Conservation (phyloP, 805 yeast genomes). For the Metschnikowia gelsemii region DNA sequence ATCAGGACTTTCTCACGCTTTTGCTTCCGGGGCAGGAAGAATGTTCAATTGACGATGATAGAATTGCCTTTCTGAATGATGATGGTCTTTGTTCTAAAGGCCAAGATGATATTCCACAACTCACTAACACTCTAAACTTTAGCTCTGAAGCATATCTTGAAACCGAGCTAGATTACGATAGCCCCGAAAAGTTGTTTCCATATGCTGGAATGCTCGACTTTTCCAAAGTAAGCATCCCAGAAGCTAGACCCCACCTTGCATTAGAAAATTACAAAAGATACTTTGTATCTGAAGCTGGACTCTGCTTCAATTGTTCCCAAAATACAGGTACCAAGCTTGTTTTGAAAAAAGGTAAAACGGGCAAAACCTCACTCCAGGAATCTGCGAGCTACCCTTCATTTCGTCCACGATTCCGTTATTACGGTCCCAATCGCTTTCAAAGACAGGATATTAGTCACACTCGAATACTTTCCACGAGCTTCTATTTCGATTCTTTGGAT, state of each 20-base stretch:
- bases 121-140: no score
- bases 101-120: no score
- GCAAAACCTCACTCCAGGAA: background rate
- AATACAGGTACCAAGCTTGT: background rate
- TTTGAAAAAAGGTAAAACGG: background rate
- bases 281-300: background rate
- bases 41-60: no score
- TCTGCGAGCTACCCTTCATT: background rate
- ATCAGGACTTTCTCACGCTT: no score
- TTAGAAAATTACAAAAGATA: no score
- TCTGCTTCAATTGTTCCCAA: background rate
- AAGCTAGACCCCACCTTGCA: background rate
- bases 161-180: background rate
- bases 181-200: conserved; percentile 6
- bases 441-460: conserved; percentile 2
- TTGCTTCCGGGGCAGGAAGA: no score
- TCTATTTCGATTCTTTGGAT: background rate
- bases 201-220: conserved; percentile 6
- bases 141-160: no score
- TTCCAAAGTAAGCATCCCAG: background rate
- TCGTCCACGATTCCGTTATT: conserved; percentile 5
- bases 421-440: conserved; percentile 7
- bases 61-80: no score
- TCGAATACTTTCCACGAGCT: conserved; percentile 1
- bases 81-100: no score